These are phyloP conservation scores for Coriaria nepalensis DNA, from an alignment of 306 rosid genomes.

Conservation along the genomic window DNA sequence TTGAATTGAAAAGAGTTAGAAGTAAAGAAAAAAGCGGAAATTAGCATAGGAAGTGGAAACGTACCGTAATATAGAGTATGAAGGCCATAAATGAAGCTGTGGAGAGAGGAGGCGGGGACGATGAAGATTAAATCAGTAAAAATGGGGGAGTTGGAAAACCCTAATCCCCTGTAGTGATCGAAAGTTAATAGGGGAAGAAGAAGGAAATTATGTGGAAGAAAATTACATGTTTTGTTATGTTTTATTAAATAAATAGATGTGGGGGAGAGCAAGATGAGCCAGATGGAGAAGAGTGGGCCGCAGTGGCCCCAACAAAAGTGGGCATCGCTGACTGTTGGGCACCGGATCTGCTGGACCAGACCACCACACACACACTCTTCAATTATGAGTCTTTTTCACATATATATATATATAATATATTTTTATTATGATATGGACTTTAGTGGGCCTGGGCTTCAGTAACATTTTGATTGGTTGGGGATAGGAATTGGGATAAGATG, in stretches of 20 bases:
- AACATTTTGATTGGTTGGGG: too few relatives aligned
- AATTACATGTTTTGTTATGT: background rate
- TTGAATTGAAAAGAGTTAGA: background rate
- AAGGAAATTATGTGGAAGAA: constrained; percentile 1
- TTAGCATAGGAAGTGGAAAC: constrained; percentile 12
- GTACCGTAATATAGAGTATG: constrained; percentile 17
- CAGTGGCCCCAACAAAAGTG: too few relatives aligned
- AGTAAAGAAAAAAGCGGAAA: background rate
- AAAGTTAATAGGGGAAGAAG: constrained; percentile 2
- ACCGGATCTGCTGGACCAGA: too few relatives aligned
- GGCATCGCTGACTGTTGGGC: too few relatives aligned
- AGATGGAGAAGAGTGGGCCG: too few relatives aligned
- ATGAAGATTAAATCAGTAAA: background rate
- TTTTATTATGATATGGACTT: too few relatives aligned
- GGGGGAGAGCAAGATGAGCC: background rate
- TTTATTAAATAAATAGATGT: background rate
- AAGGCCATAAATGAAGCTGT: constrained; percentile 32
- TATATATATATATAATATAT: too few relatives aligned
- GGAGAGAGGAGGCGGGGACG: constrained; percentile 3
- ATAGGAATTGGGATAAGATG: too few relatives aligned
- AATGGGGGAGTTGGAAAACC: constrained; percentile 32
- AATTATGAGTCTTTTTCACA: too few relatives aligned
- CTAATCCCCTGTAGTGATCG: constrained; percentile 23
- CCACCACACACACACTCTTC: too few relatives aligned
- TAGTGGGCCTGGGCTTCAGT: too few relatives aligned